Evolutionary conservation across 768 basidiomycete species (phyloP).

Genomic region (Serendipita indica): DNA sequence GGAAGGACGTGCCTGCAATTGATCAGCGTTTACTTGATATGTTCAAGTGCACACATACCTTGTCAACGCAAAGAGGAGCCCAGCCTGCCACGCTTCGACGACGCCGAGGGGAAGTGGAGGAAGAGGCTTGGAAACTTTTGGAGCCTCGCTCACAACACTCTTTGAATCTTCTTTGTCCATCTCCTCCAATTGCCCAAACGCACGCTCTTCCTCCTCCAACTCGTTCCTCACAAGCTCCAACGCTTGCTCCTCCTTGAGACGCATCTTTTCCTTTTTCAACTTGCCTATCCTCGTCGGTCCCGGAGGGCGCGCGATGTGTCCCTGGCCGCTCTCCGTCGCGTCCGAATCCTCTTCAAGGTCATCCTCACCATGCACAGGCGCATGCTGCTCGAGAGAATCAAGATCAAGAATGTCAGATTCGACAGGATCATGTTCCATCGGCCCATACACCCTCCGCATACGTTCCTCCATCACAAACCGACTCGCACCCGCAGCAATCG

Average conservation of each 20-base stretch:
- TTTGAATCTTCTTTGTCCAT: conserved; percentile 62
- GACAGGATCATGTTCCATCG: conserved; percentile 15
- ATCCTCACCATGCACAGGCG: conserved; percentile 19
- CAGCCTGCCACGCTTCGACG: conserved; percentile 61
- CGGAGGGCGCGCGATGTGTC: conserved; percentile 13
- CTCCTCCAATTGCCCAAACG: conserved; percentile 20
- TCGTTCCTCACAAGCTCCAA: conserved; percentile 11
- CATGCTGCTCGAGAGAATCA: conserved; percentile 17
- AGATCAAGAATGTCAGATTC: not conserved
- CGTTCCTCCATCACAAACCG: conserved; percentile 11
- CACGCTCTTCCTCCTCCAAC: conserved; percentile 15
- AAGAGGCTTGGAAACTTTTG: not conserved
- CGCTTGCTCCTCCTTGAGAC: conserved; percentile 5
- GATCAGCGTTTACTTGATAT: not conserved
- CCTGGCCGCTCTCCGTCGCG: conserved; percentile 45
- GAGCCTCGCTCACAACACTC: not conserved
- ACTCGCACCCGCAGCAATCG: conserved; percentile 16
- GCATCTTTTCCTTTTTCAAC: conserved; percentile 24
- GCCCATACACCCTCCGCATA: conserved; percentile 14
- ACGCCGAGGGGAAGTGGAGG: not conserved
- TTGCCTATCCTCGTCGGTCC: conserved; percentile 14
- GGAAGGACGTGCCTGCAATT: conserved; percentile 28
- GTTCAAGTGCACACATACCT: conserved; percentile 29
- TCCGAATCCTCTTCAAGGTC: conserved; percentile 35
- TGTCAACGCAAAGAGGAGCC: conserved; percentile 74